A percentile compares a stretch with the other conserved stretches of the same genome.
These are phyloP conservation scores for Przewalskia tangutica DNA, from an alignment of 257 asterid genomes.

Conservation along the genomic window DNA sequence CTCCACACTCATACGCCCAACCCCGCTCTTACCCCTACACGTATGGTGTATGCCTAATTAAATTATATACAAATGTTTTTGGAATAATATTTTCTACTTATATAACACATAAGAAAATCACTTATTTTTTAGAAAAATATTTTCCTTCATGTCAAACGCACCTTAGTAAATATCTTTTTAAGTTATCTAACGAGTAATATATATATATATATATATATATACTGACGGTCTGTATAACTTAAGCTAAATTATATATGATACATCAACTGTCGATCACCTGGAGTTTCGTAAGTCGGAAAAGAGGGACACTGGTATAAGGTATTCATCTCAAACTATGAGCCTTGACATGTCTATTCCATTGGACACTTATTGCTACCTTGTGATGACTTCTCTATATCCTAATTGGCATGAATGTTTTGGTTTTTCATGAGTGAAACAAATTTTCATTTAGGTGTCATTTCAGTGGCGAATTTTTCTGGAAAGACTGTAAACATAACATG, in stretches of 20 bases:
- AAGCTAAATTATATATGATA: no score
- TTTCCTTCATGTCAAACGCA: no score
- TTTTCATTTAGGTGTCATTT: neutral
- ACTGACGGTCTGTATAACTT: no score
- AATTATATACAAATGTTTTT: no score
- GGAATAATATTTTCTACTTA: no score
- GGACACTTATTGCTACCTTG: neutral
- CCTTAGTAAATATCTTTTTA: neutral
- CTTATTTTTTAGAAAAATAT: no score
- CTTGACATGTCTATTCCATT: neutral
- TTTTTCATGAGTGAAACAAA: neutral
- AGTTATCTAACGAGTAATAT: neutral
- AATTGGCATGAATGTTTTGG: neutral
- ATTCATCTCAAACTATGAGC: no score
- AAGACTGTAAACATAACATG: neutral
- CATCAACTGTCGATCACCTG: neutral
- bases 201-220: no score
- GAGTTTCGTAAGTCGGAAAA: neutral
- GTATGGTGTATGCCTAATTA: no score
- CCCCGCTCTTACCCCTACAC: no score
- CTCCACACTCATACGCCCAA: no score
- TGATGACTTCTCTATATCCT: neutral
- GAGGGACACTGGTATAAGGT: neutral
- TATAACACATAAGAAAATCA: no score
- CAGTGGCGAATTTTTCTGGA: neutral